Base-by-base conservation (phyloP, 164 flowering plant species). In the Cinnamomum chago region DNA sequence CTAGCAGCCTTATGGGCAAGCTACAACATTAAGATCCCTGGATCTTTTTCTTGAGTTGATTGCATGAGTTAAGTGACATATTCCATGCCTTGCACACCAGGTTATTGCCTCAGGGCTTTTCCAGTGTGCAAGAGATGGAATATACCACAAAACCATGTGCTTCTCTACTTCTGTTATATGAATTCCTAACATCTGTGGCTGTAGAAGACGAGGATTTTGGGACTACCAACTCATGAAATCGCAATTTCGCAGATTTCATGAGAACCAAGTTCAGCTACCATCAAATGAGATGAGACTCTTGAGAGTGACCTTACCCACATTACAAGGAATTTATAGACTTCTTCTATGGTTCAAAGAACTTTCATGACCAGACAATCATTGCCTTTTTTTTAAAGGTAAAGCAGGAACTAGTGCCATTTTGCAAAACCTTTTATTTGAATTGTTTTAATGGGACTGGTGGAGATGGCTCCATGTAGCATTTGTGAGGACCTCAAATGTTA, bases 91-190 rank as follows among this genome's bases (percentile, higher is more conserved):
- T 67, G 69, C 69, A 67, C 69, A 27, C 69, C 69, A 35, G 69
- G 47, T 9, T 35, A 15, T 25, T 27, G 9, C 69, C 47, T 15
- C 18, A 30, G 5, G 7, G n/a, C 69, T 5, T 3, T 14, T 67
- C 50, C 69, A 67, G 69, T 67, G 69, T 67, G 69, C 69, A 67
- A 67, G 69, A 67, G 69, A 67, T 67, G 69, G 69, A 67, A 67
- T 30, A 67, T 17, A 30, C 47, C 47, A 67, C 28, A 30, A 67
- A 67, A 33, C 69, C 69, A 67, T 30, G 67, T 64, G 1, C 24
- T 40, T 12, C 60, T 55, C 13, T 55, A n/a, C 60, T 55, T 5
- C 60, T 55, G 20, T 55, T 14, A 15, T n/a, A 40, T 40, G 47
- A 5, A 1, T 40, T 40, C 11, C 47, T 11, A 40, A 40, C 47